A percentile compares a stretch with the other conserved stretches of the same genome.
Conservation (phyloP, 2,329 filamentous ascomycete genomes). For the Aspergillus glaucus region DNA sequence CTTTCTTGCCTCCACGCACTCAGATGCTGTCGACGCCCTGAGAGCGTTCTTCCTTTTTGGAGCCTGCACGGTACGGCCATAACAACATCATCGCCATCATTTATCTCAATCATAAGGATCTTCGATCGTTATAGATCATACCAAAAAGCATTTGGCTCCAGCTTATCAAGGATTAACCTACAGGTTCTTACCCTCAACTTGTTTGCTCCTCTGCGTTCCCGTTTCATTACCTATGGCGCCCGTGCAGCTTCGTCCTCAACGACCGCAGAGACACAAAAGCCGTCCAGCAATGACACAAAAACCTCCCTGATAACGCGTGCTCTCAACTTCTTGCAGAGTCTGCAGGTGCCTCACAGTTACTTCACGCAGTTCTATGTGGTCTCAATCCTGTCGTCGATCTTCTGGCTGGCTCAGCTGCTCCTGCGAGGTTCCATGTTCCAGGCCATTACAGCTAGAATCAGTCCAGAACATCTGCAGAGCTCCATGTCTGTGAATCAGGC, state of each 20-base stretch:
- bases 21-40: slow-evolving; percentile 29
- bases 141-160: slow-evolving; percentile 38
- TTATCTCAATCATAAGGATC: not conserved
- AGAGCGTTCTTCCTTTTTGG: slow-evolving; percentile 34
- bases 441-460: slow-evolving; percentile 40
- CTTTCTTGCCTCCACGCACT: slow-evolving; percentile 11
- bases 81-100: not conserved
- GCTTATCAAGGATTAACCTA: not conserved
- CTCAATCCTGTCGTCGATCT: slow-evolving; percentile 62
- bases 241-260: slow-evolving; percentile 35
- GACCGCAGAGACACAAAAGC: slow-evolving; percentile 9
- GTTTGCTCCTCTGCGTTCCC: slow-evolving; percentile 45
- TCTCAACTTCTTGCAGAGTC: slow-evolving; percentile 47
- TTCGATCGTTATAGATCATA: not conserved
- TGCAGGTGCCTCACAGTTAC: slow-evolving; percentile 77
- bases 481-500: slow-evolving; percentile 60
- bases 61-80: slow-evolving; percentile 30
- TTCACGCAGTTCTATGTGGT: slow-evolving; percentile 82
- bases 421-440: slow-evolving; percentile 50
- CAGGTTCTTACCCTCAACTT: slow-evolving; percentile 35
- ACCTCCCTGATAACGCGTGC: slow-evolving; percentile 15
- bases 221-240: slow-evolving; percentile 57
- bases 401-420: slow-evolving; percentile 66
- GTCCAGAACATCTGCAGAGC: slow-evolving; percentile 23
- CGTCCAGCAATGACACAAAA: slow-evolving; percentile 6